A percentile compares a stretch with the other conserved stretches of the same genome.
Conservation (phyloP, 1,284 basidiomycete species). For the Leucoagaricus sp. region DNA sequence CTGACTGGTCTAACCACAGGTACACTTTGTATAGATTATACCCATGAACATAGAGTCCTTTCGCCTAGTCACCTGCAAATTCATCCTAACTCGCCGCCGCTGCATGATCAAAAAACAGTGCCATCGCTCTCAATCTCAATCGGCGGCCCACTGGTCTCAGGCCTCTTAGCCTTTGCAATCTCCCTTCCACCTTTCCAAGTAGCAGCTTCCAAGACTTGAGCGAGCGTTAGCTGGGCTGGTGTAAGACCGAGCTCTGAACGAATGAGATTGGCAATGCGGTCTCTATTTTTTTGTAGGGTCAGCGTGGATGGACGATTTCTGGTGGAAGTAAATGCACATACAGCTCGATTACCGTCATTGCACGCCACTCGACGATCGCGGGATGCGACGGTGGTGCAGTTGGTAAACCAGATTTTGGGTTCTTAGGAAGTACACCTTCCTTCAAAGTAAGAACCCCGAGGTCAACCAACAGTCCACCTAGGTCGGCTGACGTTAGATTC, state of each 20-base stretch:
- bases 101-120: slow-evolving; percentile 68
- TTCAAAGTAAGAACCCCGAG: slow-evolving; percentile 74
- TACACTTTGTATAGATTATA: no score
- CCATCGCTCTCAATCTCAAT: slow-evolving; percentile 88
- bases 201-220: slow-evolving; percentile 90
- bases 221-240: slow-evolving; percentile 59
- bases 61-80: no score
- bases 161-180: slow-evolving; percentile 81
- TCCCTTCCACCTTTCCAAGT: slow-evolving; percentile 96
- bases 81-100: not conserved
- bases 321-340: slow-evolving; percentile 41
- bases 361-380: slow-evolving; percentile 94
- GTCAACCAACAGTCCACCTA: slow-evolving; percentile 90
- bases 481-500: no score
- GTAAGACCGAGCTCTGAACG: slow-evolving; percentile 57
- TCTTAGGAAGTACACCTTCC: slow-evolving; percentile 45
- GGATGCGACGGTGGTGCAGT: slow-evolving; percentile 76
- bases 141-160: slow-evolving; percentile 79
- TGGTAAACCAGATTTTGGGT: slow-evolving; percentile 56
- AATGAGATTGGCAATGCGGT: slow-evolving; percentile 77
- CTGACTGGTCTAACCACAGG: no score
- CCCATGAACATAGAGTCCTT: no score
- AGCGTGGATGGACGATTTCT: not conserved
- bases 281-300: slow-evolving; percentile 45
- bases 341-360: slow-evolving; percentile 92